Conservation (phyloP, 345 rosid genomes). For the Gossypium turneri region DNA sequence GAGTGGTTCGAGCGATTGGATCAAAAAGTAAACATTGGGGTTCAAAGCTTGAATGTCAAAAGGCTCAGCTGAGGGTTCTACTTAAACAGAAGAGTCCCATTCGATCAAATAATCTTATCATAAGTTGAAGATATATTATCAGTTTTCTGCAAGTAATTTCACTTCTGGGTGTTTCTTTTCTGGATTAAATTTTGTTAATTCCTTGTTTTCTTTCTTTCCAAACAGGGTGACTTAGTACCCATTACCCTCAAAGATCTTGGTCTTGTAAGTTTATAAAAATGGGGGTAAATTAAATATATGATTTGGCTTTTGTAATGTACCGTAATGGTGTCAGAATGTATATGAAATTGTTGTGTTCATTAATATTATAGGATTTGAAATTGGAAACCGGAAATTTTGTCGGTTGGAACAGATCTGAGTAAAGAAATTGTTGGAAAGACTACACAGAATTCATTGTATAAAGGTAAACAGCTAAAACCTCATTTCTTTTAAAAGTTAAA, state of each 20-base stretch:
- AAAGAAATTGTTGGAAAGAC: neutral
- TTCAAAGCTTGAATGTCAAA: conserved; percentile 74
- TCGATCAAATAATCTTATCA: conserved; percentile 36
- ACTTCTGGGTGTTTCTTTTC: neutral
- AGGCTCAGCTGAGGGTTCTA: conserved; percentile 71
- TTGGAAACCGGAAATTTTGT: conserved; percentile 5
- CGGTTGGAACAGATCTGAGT: conserved; percentile 24
- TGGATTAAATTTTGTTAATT: neutral
- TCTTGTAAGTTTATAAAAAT: conserved; percentile 7
- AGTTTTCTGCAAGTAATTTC: conserved; percentile 3
- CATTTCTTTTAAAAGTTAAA: neutral
- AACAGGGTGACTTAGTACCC: neutral
- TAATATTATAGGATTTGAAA: neutral
- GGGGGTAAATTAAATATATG: neutral
- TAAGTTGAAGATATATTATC: conserved; percentile 25
- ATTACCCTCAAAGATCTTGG: neutral
- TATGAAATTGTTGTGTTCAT: conserved; percentile 16
- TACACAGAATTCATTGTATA: neutral
- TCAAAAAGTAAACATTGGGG: conserved; percentile 72
- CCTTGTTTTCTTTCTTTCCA: conserved; percentile 17
- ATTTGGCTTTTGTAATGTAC: conserved; percentile 20
- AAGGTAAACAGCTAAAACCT: neutral
- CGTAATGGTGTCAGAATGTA: conserved; percentile 10
- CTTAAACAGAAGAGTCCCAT: conserved; percentile 56
- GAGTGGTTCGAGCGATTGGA: conserved; percentile 64